Conservation (phyloP, 2,329 filamentous ascomycete species). For the Exophiala xenobiotica region DNA sequence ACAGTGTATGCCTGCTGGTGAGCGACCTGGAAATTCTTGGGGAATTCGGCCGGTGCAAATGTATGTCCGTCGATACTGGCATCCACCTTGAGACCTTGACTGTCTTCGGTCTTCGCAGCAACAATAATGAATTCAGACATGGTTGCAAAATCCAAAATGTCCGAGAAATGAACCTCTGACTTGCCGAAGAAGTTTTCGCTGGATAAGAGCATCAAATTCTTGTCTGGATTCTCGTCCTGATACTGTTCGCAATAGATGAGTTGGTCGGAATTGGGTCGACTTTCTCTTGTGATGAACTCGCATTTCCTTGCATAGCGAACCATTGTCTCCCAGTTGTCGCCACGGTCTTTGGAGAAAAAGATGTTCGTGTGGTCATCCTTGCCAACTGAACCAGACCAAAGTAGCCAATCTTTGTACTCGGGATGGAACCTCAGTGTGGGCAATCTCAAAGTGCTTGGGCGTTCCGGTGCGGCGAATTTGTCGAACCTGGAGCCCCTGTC, state of each 20-base stretch:
- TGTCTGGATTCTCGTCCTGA: conserved; percentile 61
- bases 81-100: conserved; percentile 70
- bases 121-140: conserved; percentile 97
- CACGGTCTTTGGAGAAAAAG: conserved; percentile 75
- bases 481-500: conserved; percentile 74
- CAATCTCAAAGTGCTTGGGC: conserved; percentile 49
- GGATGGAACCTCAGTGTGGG: conserved; percentile 78
- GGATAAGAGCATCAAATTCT: conserved; percentile 68
- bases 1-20: conserved; percentile 87
- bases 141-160: conserved; percentile 82
- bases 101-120: conserved; percentile 60
- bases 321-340: conserved; percentile 73
- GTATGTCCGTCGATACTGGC: conserved; percentile 79
- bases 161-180: conserved; percentile 60
- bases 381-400: conserved; percentile 74
- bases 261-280: conserved; percentile 44
- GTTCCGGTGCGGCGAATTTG: conserved; percentile 68
- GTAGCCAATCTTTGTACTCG: conserved; percentile 80
- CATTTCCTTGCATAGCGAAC: conserved; percentile 75
- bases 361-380: conserved; percentile 70
- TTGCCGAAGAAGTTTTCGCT: conserved; percentile 76
- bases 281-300: conserved; percentile 74
- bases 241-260: conserved; percentile 66
- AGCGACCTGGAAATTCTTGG: conserved; percentile 74
- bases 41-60: conserved; percentile 84